Evolutionary conservation across 306 rosid genomes (phyloP).

Genomic region (Acacia crassicarpa): DNA sequence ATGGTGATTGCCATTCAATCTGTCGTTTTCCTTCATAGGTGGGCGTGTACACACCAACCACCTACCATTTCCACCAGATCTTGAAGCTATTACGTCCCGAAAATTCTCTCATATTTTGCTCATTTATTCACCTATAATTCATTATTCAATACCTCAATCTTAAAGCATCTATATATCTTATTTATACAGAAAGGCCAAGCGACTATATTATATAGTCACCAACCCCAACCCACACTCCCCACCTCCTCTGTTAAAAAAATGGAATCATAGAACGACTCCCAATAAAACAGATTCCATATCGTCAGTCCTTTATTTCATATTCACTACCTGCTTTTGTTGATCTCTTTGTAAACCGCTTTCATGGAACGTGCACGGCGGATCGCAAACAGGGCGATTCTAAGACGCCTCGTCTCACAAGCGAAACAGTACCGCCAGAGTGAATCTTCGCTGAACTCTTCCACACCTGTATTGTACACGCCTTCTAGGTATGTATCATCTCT

Average conservation of each 20-base stretch:
- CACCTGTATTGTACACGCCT: slow-evolving; percentile 58
- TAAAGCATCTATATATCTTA: not conserved
- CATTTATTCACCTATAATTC: slow-evolving; percentile 1
- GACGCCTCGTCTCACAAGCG: slow-evolving; percentile 77
- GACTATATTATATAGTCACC: slow-evolving; percentile 19
- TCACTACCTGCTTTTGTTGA: not conserved
- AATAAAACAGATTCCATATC: slow-evolving; percentile 9
- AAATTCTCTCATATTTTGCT: slow-evolving; percentile 6
- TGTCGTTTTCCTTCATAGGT: slow-evolving; percentile 64
- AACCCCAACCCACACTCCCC: not conserved
- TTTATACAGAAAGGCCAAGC: slow-evolving; percentile 4
- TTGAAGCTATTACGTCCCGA: slow-evolving; percentile 12
- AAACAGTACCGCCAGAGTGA: slow-evolving; percentile 65
- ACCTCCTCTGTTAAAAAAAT: slow-evolving; percentile 30
- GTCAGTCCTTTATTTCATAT: slow-evolving; percentile 12
- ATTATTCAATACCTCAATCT: not conserved
- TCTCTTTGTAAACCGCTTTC: slow-evolving; percentile 12
- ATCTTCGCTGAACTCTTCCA: slow-evolving; percentile 45
- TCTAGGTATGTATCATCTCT: slow-evolving; percentile 76
- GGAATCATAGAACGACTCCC: slow-evolving; percentile 15
- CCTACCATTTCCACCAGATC: slow-evolving; percentile 59
- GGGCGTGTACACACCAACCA: slow-evolving; percentile 58
- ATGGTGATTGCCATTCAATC: slow-evolving; percentile 22
- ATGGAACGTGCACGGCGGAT: slow-evolving; percentile 97
- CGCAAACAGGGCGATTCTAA: slow-evolving; percentile 84